Evolutionary conservation across 2,329 filamentous ascomycete species (phyloP), one percentile per base, ranked within the genome.

Genomic region (Aureobasidium sp.): DNA sequence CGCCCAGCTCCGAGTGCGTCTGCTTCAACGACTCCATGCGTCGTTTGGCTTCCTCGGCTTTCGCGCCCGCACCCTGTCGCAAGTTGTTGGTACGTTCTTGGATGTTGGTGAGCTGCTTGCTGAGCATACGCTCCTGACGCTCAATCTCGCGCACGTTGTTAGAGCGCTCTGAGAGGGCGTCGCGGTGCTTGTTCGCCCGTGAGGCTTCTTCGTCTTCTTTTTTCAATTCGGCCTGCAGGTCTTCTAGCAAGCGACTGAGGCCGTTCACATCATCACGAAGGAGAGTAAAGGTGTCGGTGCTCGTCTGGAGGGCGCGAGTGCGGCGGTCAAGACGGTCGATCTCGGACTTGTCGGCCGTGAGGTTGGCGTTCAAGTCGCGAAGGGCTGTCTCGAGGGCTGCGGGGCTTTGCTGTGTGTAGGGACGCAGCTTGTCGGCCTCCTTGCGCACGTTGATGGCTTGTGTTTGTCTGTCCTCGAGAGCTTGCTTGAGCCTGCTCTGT

Each of bases 131-230:
- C 78, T 97, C 92, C 20, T 90, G 89, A 63, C 93, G 84, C 74
- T 97, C 94, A 4, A 97, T 89, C 73, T 97, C 92, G 64, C 90
- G 85, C 20, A 95, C 91, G 69, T 90, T 95, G 68, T 94, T 95
- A 52, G 89, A 89, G 63, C 91, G 84, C 72, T 97, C 92, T 1
- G 89, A 88, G 5, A 99, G 84, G 1, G 90, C 90, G 67, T 99
- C 94, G 61, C 88, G 83, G 71, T 97, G 93, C 70, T 87, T 86
- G 11, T 87, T 82, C 62, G 92, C 93, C 64, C 89, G 86, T 9
- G 86, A 83, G 68, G 90, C 85, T 74, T 96, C 92, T 63, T 97
- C 92, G 49, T 97, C 93, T 75, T 97, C 93, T 73, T 93, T 95
- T 49, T 86, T 79, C 5, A 99, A 77, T 72, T 97, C 94, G n/a